Conservation (phyloP, 148 eudicot genomes). For the Diospyros kaki region DNA sequence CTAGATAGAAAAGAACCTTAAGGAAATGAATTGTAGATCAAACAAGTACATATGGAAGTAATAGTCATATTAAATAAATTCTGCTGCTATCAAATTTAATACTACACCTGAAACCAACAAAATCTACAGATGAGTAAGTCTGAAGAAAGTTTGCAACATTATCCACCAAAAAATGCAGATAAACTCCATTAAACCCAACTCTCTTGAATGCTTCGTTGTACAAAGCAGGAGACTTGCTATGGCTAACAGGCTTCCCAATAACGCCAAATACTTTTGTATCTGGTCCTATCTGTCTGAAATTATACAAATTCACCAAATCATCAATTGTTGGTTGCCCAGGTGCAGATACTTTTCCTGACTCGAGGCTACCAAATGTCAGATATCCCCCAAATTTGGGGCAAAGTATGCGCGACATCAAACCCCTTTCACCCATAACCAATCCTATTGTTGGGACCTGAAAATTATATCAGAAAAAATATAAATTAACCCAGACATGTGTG, state of each 20-base stretch:
- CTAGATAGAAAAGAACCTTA: too few relatives aligned
- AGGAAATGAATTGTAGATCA: too few relatives aligned
- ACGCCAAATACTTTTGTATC: conserved; percentile 81
- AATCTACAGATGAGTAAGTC: conserved; percentile 74
- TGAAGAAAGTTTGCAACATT: conserved; percentile 45
- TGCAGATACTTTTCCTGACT: conserved; percentile 69
- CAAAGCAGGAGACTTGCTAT: conserved; percentile 76
- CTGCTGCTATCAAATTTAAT: not conserved
- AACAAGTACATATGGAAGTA: not conserved
- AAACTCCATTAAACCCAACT: conserved; percentile 68
- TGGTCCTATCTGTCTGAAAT: conserved; percentile 60
- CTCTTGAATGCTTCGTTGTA: conserved; percentile 62
- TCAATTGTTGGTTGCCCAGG: conserved; percentile 85
- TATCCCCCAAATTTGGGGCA: conserved; percentile 86
- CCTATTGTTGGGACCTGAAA: conserved; percentile 80
- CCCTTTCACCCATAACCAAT: conserved; percentile 84
- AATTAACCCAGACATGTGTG: not conserved
- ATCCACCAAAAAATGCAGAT: conserved; percentile 75
- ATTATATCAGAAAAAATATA: not conserved
- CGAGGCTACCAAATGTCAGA: conserved; percentile 79
- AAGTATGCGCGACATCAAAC: conserved; percentile 71
- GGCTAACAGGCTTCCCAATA: conserved; percentile 83
- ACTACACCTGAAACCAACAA: conserved; percentile 75
- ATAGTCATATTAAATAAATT: not conserved
- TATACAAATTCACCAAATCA: conserved; percentile 62